Conservation (phyloP, 2,329 filamentous ascomycete species). For the Aspergillus sp. region DNA sequence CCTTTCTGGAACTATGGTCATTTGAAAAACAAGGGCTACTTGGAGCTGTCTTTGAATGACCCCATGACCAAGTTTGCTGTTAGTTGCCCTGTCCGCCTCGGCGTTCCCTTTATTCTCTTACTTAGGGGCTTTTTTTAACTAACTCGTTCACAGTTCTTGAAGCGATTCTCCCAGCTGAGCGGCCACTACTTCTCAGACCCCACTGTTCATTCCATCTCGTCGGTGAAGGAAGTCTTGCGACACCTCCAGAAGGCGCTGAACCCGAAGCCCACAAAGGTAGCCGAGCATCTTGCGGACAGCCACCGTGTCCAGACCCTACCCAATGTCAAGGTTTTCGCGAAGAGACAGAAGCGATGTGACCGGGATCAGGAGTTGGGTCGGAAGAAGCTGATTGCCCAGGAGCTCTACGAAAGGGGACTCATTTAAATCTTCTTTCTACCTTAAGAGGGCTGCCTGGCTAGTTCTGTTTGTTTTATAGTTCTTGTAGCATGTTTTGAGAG, state of each 20-base stretch:
- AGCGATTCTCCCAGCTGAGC: slow-evolving; percentile 79
- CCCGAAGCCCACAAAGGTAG: slow-evolving; percentile 56
- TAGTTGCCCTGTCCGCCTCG: slow-evolving; percentile 36
- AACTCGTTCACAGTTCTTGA: slow-evolving; percentile 63
- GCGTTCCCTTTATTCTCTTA: slow-evolving; percentile 47
- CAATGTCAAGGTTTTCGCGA: slow-evolving; percentile 69
- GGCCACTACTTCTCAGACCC: slow-evolving; percentile 73
- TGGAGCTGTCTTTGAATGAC: slow-evolving; percentile 57
- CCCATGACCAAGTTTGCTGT: slow-evolving; percentile 70
- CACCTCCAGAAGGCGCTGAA: slow-evolving; percentile 43
- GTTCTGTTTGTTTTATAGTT: slow-evolving; percentile 12
- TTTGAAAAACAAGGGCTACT: slow-evolving; percentile 54
- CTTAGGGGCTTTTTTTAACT: slow-evolving; percentile 6
- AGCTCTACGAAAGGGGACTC: slow-evolving; percentile 63
- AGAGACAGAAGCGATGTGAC: slow-evolving; percentile 68
- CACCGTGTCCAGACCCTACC: slow-evolving; percentile 53
- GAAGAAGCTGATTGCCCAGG: slow-evolving; percentile 76
- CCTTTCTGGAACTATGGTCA: slow-evolving; percentile 25
- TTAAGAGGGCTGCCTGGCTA: not conserved
- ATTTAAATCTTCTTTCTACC: slow-evolving; percentile 43
- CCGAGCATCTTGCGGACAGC: slow-evolving; percentile 54
- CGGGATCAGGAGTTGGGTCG: slow-evolving; percentile 70
- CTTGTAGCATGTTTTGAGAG: slow-evolving; percentile 20
- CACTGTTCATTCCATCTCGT: slow-evolving; percentile 58
- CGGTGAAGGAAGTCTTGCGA: slow-evolving; percentile 56